Percentiles rank a stretch among this genome's conserved stretches.
Evolutionary conservation across 164 flowering plant species (phyloP).

Genomic region (Cinnamomum micranthum): DNA sequence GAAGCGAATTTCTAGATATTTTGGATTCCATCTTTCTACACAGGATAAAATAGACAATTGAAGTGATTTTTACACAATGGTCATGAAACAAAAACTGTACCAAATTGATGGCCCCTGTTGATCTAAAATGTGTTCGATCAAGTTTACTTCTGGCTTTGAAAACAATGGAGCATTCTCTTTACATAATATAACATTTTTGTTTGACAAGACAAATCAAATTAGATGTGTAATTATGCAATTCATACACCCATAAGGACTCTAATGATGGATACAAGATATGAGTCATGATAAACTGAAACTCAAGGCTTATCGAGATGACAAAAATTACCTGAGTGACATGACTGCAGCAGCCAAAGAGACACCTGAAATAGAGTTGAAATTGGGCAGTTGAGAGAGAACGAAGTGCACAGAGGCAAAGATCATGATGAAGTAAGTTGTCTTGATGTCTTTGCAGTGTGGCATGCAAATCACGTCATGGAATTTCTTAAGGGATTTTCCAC

Average conservation of each 20-base stretch:
- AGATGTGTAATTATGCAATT: background rate
- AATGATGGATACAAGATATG: background rate
- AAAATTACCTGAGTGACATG: constrained; percentile 62
- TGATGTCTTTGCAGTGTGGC: constrained; percentile 34
- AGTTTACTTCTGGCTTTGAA: too few species aligned
- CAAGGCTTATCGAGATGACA: background rate
- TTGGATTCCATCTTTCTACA: too few species aligned
- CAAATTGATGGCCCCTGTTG: too few species aligned
- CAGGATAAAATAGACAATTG: too few species aligned
- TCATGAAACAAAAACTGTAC: too few species aligned
- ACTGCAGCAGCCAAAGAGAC: constrained; percentile 65
- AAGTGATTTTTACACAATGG: too few species aligned
- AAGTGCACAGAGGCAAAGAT: constrained; percentile 55
- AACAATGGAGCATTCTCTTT: too few species aligned
- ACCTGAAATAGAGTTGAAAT: constrained; percentile 51
- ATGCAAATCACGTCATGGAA: constrained; percentile 37
- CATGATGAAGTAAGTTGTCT: constrained; percentile 54
- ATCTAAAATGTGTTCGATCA: too few species aligned
- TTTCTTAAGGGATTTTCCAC: constrained; percentile 56
- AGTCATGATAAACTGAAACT: background rate
- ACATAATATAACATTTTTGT: too few species aligned
- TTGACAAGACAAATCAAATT: background rate
- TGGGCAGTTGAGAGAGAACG: constrained; percentile 56
- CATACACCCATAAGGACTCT: background rate
- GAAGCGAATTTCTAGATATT: too few species aligned